Percentiles rank a stretch among this genome's conserved stretches.
phyloP scores from a whole-genome alignment of 2,329 filamentous ascomycete species.

The Colletotrichum gloeosporioides region DNA sequence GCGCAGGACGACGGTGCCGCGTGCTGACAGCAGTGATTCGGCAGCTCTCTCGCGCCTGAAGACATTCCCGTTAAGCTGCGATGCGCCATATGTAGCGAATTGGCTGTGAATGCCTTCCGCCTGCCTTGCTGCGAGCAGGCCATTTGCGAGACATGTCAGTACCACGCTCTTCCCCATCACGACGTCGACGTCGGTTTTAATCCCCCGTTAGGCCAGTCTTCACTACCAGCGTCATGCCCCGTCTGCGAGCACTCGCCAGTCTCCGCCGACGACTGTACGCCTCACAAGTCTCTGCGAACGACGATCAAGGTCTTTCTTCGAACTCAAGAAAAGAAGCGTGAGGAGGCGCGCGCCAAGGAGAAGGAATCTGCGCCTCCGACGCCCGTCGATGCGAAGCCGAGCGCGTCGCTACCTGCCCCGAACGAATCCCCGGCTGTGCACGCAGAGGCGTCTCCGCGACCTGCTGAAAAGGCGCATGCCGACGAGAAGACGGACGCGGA shows the following conservation, averaged over 20 bases:
- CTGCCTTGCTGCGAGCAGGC: conserved; percentile 94
- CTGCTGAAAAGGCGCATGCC: not conserved
- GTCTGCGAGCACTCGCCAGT: conserved; percentile 93
- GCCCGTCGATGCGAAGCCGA: conserved; percentile 45
- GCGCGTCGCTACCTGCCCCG: conserved; percentile 32
- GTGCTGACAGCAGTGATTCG: conserved; percentile 18
- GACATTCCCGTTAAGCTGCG: conserved; percentile 96
- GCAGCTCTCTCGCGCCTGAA: conserved; percentile 77
- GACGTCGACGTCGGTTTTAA: not conserved
- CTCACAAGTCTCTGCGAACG: conserved; percentile 88
- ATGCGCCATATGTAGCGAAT: conserved; percentile 90
- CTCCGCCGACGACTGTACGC: conserved; percentile 83
- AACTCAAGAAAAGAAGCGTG: conserved; percentile 88
- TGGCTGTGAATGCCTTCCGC: conserved; percentile 89
- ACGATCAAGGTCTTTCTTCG: conserved; percentile 92
- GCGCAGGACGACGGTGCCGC: not conserved
- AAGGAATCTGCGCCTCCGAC: conserved; percentile 45
- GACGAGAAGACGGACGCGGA: not conserved
- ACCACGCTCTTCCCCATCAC: not conserved
- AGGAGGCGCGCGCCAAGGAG: conserved; percentile 64
- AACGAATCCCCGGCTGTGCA: conserved; percentile 18
- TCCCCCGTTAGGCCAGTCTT: conserved; percentile 70
- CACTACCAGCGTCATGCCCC: conserved; percentile 80
- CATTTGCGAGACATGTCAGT: conserved; percentile 88
- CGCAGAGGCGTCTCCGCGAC: conserved; percentile 17